These are phyloP conservation scores for Stephania japonica DNA, from an alignment of 164 flowering plant genomes.

Conservation along the genomic window DNA sequence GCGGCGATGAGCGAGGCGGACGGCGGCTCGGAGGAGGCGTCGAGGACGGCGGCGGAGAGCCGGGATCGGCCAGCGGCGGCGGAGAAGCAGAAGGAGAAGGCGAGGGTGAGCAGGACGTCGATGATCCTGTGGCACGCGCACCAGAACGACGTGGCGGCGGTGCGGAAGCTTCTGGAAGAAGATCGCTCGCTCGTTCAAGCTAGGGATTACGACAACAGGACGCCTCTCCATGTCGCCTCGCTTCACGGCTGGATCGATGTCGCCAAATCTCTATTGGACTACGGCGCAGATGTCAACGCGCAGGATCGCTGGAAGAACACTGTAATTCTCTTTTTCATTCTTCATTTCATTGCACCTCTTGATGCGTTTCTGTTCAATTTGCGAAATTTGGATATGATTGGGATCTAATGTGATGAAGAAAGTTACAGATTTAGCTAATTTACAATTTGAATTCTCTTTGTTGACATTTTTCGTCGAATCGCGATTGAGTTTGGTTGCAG, in stretches of 20 bases:
- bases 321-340: constrained; percentile 25
- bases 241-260: constrained; percentile 94
- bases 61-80: not conserved
- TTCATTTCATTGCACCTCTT: not conserved
- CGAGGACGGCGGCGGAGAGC: constrained; percentile 17
- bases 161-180: constrained; percentile 82
- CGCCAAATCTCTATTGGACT: constrained; percentile 74
- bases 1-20: constrained; percentile 42
- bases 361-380: not conserved
- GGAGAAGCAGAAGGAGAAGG: constrained; percentile 81
- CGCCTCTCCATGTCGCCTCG: constrained; percentile 94
- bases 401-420: not conserved
- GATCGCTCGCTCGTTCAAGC: constrained; percentile 75
- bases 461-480: not conserved
- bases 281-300: constrained; percentile 90
- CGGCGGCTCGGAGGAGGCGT: constrained; percentile 22
- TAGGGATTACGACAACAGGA: constrained; percentile 80
- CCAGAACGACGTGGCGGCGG: constrained; percentile 82
- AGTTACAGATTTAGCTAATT: not conserved
- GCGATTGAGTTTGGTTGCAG: not conserved
- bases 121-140: constrained; percentile 95
- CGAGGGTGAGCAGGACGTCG: constrained; percentile 77
- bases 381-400: not conserved
- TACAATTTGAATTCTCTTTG: not conserved
- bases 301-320: constrained; percentile 99